Evolutionary conservation across 2,329 filamentous ascomycete genomes (phyloP).

Genomic region (Rutstroemia sp.): DNA sequence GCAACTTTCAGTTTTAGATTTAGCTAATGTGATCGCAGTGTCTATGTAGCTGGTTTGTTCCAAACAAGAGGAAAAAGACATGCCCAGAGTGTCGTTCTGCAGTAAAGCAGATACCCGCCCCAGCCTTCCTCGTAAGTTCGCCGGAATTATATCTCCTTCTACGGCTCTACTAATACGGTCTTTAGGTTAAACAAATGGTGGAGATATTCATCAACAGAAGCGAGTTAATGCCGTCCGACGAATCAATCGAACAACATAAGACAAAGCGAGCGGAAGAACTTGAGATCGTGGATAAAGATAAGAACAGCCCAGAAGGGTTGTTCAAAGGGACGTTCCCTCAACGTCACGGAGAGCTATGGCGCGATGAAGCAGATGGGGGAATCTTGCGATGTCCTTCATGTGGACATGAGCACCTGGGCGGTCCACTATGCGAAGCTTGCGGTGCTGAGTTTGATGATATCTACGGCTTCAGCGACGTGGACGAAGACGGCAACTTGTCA

Average conservation of each 20-base stretch:
- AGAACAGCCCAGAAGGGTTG: slow-evolving; percentile 45
- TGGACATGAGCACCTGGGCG: slow-evolving; percentile 55
- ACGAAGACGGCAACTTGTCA: slow-evolving; percentile 1
- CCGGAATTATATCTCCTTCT: background rate
- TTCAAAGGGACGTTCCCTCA: slow-evolving; percentile 47
- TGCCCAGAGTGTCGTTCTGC: slow-evolving; percentile 60
- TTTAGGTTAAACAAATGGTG: slow-evolving; percentile 57
- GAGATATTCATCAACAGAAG: slow-evolving; percentile 51
- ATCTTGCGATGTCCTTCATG: slow-evolving; percentile 56
- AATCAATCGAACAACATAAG: slow-evolving; percentile 54
- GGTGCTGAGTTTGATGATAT: slow-evolving; percentile 25
- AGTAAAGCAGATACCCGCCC: slow-evolving; percentile 52
- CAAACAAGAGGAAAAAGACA: slow-evolving; percentile 48
- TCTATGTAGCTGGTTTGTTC: slow-evolving; percentile 31
- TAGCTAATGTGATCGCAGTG: slow-evolving; percentile 24
- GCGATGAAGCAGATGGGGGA: slow-evolving; percentile 51
- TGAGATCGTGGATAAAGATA: slow-evolving; percentile 51
- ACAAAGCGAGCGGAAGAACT: slow-evolving; percentile 52
- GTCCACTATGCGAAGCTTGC: slow-evolving; percentile 45
- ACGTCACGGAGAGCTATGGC: slow-evolving; percentile 26
- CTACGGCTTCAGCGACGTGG: slow-evolving; percentile 9
- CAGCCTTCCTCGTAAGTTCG: slow-evolving; percentile 51
- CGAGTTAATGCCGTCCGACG: slow-evolving; percentile 54
- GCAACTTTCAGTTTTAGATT: background rate
- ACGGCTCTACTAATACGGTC: background rate